phyloP scores from a whole-genome alignment of 345 rosid species.

The Orychophragmus violaceus region DNA sequence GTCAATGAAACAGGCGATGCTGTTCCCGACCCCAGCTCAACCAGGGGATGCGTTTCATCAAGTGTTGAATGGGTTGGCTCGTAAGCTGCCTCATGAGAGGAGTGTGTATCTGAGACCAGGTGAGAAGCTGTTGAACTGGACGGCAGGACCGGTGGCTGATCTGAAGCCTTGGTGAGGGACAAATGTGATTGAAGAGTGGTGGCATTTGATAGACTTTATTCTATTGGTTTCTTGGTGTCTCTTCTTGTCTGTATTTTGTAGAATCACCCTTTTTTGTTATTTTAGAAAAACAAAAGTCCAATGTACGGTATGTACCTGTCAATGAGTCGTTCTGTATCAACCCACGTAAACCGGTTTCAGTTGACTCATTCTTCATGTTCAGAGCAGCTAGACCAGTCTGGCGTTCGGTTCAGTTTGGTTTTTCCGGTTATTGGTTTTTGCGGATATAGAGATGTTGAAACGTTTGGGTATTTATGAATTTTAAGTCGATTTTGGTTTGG shows the following conservation, averaged over 20 bases:
- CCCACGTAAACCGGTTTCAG: background rate
- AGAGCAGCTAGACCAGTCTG: background rate
- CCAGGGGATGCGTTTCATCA: conserved; percentile 97
- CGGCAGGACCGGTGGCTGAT: conserved; percentile 88
- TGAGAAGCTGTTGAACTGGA: conserved; percentile 79
- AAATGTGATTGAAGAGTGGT: background rate
- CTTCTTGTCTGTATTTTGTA: conserved; percentile 10
- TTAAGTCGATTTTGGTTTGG: no score
- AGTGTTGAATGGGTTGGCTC: conserved; percentile 89
- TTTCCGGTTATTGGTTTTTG: no score
- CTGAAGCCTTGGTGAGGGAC: conserved; percentile 82
- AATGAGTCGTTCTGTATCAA: background rate
- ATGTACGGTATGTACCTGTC: no score
- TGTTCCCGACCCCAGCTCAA: conserved; percentile 92
- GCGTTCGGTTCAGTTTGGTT: no score
- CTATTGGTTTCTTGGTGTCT: conserved; percentile 7
- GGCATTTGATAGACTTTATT: background rate
- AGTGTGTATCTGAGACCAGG: conserved; percentile 53
- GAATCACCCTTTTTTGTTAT: background rate
- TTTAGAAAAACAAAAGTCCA: no score
- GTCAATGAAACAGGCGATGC: conserved; percentile 96
- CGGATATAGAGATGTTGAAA: no score
- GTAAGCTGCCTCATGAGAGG: conserved; percentile 74
- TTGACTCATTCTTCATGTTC: background rate
- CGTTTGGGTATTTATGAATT: no score